phyloP scores from a whole-genome alignment of 2,329 filamentous ascomycete genomes.

The Apiospora hydei region DNA sequence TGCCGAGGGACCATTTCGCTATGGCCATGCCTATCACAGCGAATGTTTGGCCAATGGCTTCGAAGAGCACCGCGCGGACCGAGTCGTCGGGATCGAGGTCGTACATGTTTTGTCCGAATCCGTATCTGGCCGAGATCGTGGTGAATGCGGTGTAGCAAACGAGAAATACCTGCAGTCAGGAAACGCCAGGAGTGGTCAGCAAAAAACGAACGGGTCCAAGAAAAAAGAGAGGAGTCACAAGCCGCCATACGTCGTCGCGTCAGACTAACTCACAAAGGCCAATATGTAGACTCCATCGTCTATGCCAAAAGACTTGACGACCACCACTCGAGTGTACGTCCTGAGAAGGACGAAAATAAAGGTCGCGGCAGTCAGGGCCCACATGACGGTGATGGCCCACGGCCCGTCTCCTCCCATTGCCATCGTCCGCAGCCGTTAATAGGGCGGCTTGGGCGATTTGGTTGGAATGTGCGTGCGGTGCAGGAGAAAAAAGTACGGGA shows the following conservation, averaged over 20 bases:
- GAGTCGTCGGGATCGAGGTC: not conserved
- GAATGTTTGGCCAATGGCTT: not conserved
- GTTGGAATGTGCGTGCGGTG: too few species aligned
- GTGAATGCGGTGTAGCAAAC: not conserved
- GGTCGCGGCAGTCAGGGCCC: not conserved
- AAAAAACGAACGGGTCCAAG: not conserved
- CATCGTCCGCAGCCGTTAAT: not conserved
- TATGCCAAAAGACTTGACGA: not conserved
- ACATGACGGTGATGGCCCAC: slow-evolving; percentile 4
- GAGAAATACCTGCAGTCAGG: not conserved
- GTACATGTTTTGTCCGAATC: not conserved
- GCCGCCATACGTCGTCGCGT: not conserved
- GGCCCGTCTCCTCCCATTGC: not conserved
- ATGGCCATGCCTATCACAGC: not conserved
- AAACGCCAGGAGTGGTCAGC: not conserved
- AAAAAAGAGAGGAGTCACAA: too few species aligned
- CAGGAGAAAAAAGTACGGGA: not conserved
- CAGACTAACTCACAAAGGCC: not conserved
- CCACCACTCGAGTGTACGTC: not conserved
- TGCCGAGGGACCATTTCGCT: slow-evolving; percentile 16
- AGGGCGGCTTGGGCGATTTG: not conserved
- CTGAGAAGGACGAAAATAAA: not conserved
- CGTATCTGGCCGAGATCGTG: not conserved
- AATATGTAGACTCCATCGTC: not conserved
- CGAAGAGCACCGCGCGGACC: not conserved